A percentile compares a stretch with the other conserved stretches of the same genome.
phyloP scores from a whole-genome alignment of 2,329 filamentous ascomycete species.

The Aspergillus sp. region DNA sequence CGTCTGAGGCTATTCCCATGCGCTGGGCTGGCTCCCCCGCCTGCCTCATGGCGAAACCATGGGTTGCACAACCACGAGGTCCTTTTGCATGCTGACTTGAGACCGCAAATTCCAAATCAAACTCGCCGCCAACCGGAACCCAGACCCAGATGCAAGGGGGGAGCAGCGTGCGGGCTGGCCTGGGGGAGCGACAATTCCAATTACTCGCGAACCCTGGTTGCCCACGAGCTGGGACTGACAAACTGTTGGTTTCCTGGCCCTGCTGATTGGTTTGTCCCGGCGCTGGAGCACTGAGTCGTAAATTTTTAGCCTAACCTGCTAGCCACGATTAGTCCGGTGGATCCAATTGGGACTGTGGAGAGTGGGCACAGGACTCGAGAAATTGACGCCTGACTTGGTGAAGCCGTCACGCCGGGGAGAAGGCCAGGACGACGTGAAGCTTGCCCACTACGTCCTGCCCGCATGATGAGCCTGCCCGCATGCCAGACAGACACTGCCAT shows the following conservation, averaged over 20 bases:
- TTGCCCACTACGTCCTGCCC: background rate
- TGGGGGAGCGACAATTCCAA: background rate
- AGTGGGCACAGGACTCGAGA: background rate
- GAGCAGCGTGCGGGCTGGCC: background rate
- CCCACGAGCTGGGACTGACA: background rate
- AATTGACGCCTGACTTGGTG: background rate
- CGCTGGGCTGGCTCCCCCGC: too few relatives aligned
- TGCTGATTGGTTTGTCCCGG: background rate
- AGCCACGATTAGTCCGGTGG: background rate
- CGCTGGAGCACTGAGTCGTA: background rate
- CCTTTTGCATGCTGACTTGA: background rate
- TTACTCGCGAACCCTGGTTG: conserved; percentile 1
- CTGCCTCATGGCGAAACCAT: background rate
- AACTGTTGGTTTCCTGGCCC: background rate
- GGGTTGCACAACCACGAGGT: background rate
- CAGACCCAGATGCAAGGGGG: background rate
- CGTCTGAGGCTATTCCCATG: background rate
- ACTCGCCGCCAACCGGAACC: background rate
- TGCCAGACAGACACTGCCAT: background rate
- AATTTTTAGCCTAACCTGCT: background rate
- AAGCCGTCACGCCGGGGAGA: background rate
- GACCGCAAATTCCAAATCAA: background rate
- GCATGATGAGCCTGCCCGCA: too few relatives aligned
- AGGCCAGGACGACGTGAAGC: background rate
- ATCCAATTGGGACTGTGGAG: background rate